A percentile compares a stretch with the other conserved stretches of the same genome.
Evolutionary conservation across 257 asterid genomes (phyloP).

Genomic region (Ilex aquifolium): DNA sequence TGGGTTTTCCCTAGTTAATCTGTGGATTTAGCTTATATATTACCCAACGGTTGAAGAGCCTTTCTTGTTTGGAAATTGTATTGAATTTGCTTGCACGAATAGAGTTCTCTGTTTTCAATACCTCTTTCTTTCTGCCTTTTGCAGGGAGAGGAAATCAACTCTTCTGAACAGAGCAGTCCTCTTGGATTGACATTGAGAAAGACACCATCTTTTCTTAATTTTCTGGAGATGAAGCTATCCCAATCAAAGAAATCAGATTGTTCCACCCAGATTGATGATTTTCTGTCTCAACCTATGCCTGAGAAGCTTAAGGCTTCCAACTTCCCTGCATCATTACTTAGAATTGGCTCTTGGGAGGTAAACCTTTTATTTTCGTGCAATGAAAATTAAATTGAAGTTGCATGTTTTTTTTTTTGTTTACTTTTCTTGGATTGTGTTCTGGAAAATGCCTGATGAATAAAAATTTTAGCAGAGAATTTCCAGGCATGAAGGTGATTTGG

Average conservation of each 20-base stretch:
- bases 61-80: too few species aligned
- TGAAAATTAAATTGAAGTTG: too few species aligned
- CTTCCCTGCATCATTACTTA: slow-evolving; percentile 35
- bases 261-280: slow-evolving; percentile 8
- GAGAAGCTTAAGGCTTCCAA: slow-evolving; percentile 66
- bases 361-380: too few species aligned
- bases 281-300: slow-evolving; percentile 12
- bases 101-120: too few species aligned
- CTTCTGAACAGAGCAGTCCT: slow-evolving; percentile 16
- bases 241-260: not conserved
- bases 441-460: too few species aligned
- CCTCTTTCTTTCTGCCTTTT: not conserved
- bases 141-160: slow-evolving; percentile 25
- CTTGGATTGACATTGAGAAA: slow-evolving; percentile 43
- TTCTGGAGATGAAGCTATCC: slow-evolving; percentile 16
- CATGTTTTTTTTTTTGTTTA: too few species aligned
- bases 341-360: slow-evolving; percentile 74
- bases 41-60: too few species aligned
- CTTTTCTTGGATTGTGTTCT: not conserved
- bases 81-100: too few species aligned
- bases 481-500: slow-evolving; percentile 52
- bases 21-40: too few species aligned
- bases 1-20: too few species aligned
- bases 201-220: slow-evolving; percentile 42
- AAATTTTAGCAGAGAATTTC: slow-evolving; percentile 34